Conservation (phyloP, 2,329 filamentous ascomycete species). For the Harringtonia aguacate region DNA sequence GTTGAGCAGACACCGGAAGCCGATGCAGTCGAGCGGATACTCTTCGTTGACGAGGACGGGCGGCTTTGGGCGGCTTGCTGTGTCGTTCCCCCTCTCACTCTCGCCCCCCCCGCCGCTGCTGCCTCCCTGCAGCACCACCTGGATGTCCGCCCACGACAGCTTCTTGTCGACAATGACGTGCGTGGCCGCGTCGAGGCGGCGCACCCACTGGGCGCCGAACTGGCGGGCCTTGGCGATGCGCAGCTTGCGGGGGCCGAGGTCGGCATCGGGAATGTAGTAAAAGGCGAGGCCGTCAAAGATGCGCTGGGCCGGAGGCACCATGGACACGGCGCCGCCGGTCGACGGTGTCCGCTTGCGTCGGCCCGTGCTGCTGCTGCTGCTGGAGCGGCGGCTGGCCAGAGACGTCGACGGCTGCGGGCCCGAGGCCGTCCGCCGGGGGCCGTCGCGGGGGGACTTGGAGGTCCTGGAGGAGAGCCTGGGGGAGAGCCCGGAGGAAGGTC, state of each 20-base stretch:
- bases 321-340: conserved; percentile 15
- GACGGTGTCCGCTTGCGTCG: neutral
- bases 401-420: too few species aligned
- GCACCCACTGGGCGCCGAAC: conserved; percentile 64
- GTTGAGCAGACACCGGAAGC: conserved; percentile 46
- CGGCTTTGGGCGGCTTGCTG: conserved; percentile 5
- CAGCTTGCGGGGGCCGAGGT: conserved; percentile 55
- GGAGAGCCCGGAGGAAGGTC: too few species aligned
- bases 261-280: conserved; percentile 74
- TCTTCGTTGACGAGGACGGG: conserved; percentile 51
- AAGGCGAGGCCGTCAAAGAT: conserved; percentile 53
- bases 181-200: conserved; percentile 49
- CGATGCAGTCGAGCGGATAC: conserved; percentile 60
- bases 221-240: conserved; percentile 67
- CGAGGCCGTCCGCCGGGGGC: too few species aligned
- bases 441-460: too few species aligned
- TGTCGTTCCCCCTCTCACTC: neutral
- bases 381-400: too few species aligned
- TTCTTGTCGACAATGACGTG: conserved; percentile 71
- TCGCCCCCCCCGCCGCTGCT: neutral
- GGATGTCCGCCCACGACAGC: conserved; percentile 53
- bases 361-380: too few species aligned
- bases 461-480: too few species aligned
- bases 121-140: conserved; percentile 38
- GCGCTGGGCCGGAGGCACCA: conserved; percentile 39